These are phyloP conservation scores for Fusarium redolens DNA, from an alignment of 2,329 filamentous ascomycete species.

Conservation along the genomic window DNA sequence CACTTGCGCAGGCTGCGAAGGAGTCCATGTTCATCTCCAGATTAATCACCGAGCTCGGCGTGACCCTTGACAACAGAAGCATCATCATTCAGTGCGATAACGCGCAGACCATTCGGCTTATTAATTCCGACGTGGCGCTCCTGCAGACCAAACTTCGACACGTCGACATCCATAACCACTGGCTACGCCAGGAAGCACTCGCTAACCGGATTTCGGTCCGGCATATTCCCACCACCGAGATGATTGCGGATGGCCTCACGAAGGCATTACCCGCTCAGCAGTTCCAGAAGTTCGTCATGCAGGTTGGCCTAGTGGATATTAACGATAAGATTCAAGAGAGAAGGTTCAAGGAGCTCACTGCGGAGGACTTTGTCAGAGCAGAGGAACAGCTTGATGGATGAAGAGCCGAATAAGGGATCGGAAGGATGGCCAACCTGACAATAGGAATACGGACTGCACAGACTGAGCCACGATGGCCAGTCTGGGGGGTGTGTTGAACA, in stretches of 20 bases:
- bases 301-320: not conserved
- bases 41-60: not conserved
- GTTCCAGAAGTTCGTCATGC: not conserved
- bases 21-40: not conserved
- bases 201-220: not conserved
- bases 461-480: not conserved
- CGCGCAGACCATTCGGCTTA: not conserved
- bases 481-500: not conserved
- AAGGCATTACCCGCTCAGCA: not conserved
- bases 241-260: not conserved
- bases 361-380: not conserved
- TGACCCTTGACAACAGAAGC: not conserved
- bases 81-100: not conserved
- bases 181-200: not conserved
- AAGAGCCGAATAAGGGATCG: not conserved
- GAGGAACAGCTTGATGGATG: not conserved
- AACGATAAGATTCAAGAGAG: not conserved
- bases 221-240: not conserved
- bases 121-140: not conserved
- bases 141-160: not conserved
- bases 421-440: not conserved
- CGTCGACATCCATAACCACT: slow-evolving; percentile 5
- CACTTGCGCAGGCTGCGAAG: not conserved
- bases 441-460: not conserved
- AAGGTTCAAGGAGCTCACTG: not conserved